phyloP scores from a whole-genome alignment of 2,329 filamentous ascomycete species.

The Teratosphaeria viscida region DNA sequence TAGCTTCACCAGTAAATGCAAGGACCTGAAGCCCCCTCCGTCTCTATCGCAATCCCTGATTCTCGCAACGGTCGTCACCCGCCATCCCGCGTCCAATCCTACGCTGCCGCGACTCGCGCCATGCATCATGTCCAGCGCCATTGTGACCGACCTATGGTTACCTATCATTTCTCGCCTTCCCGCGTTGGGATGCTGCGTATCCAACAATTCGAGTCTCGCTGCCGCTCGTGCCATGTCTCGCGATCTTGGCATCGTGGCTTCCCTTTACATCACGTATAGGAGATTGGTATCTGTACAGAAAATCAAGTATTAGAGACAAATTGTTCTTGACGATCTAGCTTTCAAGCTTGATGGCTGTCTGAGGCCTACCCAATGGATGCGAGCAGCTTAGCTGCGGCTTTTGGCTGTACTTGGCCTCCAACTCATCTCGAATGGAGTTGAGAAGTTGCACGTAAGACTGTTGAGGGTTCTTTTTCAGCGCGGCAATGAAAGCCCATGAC shows the following conservation, averaged over 20 bases:
- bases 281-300: conserved; percentile 29
- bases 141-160: background rate
- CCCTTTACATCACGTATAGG: conserved; percentile 33
- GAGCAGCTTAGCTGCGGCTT: conserved; percentile 95
- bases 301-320: background rate
- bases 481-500: conserved; percentile 92
- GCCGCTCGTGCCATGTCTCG: background rate
- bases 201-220: background rate
- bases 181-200: background rate
- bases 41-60: background rate
- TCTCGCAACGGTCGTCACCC: background rate
- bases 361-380: conserved; percentile 75
- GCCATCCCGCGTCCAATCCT: background rate
- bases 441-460: conserved; percentile 94
- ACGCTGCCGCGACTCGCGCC: background rate
- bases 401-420: conserved; percentile 78
- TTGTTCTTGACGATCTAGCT: background rate
- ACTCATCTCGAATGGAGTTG: conserved; percentile 86
- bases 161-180: background rate
- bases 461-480: conserved; percentile 83
- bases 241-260: background rate
- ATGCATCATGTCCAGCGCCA: background rate
- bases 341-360: conserved; percentile 2
- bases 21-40: background rate
- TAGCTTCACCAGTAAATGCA: background rate